Evolutionary conservation across 805 yeast species (phyloP).

Genomic region (Saturnispora bothae): DNA sequence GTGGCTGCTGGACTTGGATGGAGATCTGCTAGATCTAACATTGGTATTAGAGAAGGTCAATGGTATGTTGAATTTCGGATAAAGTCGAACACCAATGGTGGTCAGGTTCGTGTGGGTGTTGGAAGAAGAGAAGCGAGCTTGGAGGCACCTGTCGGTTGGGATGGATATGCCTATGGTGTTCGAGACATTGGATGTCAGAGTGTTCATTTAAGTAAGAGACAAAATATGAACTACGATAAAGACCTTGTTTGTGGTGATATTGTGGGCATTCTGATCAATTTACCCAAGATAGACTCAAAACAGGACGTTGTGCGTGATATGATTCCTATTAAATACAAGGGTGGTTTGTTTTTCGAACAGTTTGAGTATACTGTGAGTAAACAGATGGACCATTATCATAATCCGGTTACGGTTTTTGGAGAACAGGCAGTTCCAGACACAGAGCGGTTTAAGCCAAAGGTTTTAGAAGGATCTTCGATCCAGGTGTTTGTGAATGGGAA

Average conservation of each 20-base stretch:
- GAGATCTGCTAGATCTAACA: constrained; percentile 67
- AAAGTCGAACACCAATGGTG: constrained; percentile 15
- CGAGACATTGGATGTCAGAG: constrained; percentile 70
- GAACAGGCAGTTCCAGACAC: constrained; percentile 51
- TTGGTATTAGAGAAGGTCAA: constrained; percentile 65
- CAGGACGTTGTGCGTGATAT: constrained; percentile 55
- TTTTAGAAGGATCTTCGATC: constrained; percentile 47
- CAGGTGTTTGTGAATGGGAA: constrained; percentile 72
- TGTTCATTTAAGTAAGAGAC: constrained; percentile 65
- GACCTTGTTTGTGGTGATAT: constrained; percentile 64
- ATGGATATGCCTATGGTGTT: constrained; percentile 86
- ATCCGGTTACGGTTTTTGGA: constrained; percentile 63
- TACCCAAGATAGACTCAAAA: constrained; percentile 49
- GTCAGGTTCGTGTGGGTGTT: constrained; percentile 68
- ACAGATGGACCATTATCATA: constrained; percentile 61
- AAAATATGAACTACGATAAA: constrained; percentile 27
- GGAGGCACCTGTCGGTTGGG: constrained; percentile 94
- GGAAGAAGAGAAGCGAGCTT: constrained; percentile 78
- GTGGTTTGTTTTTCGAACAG: constrained; percentile 71
- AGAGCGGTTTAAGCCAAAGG: constrained; percentile 36
- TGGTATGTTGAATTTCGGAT: constrained; percentile 75
- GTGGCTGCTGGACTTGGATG: constrained; percentile 52
- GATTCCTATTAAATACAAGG: constrained; percentile 75
- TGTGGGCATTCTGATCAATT: constrained; percentile 62
- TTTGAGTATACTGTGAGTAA: constrained; percentile 66